A percentile compares a stretch with the other conserved stretches of the same genome.
Conservation (phyloP, 202 grass and related monocot species). For the Zoysia matrella region DNA sequence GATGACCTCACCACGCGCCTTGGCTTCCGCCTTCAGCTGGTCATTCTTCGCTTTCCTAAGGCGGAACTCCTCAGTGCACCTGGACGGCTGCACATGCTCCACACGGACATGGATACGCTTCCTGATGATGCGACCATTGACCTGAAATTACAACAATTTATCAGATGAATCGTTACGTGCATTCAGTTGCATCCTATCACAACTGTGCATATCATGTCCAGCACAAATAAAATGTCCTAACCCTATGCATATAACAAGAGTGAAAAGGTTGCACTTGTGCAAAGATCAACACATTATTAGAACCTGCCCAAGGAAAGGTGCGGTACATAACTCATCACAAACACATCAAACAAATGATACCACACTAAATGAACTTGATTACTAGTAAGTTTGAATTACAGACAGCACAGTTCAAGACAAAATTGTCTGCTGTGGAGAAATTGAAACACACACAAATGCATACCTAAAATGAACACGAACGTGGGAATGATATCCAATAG, state of each 20-base stretch:
- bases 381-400: too few relatives aligned
- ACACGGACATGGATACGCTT: conserved; percentile 92
- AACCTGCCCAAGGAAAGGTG: neutral
- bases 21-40: conserved; percentile 65
- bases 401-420: neutral
- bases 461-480: too few relatives aligned
- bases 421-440: neutral
- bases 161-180: neutral
- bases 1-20: conserved; percentile 71
- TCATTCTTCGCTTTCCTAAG: conserved; percentile 73
- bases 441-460: too few relatives aligned
- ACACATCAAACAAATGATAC: neutral
- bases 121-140: conserved; percentile 70
- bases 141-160: conserved; percentile 40
- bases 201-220: neutral
- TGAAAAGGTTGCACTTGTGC: neutral
- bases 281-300: neutral
- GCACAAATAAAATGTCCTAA: neutral
- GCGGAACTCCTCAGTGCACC: conserved; percentile 83
- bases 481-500: too few relatives aligned
- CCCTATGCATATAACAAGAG: neutral
- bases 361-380: neutral
- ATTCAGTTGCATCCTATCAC: neutral
- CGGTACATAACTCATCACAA: neutral
- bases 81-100: conserved; percentile 74